phyloP scores from a whole-genome alignment of 2,329 filamentous ascomycete species.

The Coniochaeta sp. region DNA sequence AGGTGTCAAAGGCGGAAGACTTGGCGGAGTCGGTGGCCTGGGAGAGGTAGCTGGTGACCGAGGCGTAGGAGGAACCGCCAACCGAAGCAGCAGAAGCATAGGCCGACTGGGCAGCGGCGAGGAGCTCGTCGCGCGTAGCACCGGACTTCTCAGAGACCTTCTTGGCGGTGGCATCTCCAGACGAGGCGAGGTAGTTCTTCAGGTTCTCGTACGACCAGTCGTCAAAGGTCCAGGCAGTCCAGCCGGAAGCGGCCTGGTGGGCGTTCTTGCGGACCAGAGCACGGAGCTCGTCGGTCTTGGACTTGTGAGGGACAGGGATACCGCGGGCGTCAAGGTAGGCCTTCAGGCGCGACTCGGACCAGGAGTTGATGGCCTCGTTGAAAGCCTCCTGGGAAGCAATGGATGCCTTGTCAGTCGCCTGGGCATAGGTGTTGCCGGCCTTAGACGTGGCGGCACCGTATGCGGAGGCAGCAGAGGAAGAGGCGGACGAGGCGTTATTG shows the following conservation, averaged over 20 bases:
- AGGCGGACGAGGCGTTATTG: conserved; percentile 53
- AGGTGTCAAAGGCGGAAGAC: conserved; percentile 61
- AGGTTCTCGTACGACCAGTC: conserved; percentile 68
- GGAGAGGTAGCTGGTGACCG: conserved; percentile 64
- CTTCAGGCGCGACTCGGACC: conserved; percentile 74
- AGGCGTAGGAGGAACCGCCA: conserved; percentile 54
- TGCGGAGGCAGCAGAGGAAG: conserved; percentile 49
- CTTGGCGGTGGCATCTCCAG: conserved; percentile 48
- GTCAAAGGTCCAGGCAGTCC: conserved; percentile 72
- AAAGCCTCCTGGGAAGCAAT: conserved; percentile 61
- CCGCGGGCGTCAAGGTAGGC: conserved; percentile 71
- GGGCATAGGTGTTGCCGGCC: conserved; percentile 69
- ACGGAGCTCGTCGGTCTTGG: conserved; percentile 66
- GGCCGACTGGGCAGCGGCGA: conserved; percentile 55
- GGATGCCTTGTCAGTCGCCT: conserved; percentile 63
- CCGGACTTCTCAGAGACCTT: conserved; percentile 55
- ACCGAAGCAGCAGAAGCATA: conserved; percentile 53
- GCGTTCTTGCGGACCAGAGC: conserved; percentile 67
- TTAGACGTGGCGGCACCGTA: conserved; percentile 68
- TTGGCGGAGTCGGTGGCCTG: conserved; percentile 60
- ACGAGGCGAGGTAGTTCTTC: conserved; percentile 47
- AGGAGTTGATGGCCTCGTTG: conserved; percentile 50
- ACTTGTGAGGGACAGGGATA: conserved; percentile 64
- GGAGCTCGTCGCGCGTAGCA: conserved; percentile 65
- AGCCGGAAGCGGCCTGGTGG: conserved; percentile 62